Evolutionary conservation across 2,329 filamentous ascomycete genomes (phyloP).

Genomic region (Venturia asperata): DNA sequence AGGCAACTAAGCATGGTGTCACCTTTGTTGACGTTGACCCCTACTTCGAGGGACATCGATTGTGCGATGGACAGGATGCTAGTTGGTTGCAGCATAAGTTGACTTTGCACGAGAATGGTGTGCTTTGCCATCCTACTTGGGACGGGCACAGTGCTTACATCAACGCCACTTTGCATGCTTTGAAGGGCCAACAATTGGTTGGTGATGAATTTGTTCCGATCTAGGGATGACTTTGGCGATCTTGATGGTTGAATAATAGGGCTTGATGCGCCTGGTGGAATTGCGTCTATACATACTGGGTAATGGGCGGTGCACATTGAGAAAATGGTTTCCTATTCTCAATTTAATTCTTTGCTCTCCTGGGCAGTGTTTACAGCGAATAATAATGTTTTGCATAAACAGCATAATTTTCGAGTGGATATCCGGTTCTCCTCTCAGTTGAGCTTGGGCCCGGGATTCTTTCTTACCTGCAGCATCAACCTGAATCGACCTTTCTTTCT

Average conservation of each 20-base stretch:
- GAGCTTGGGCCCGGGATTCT: too few species aligned
- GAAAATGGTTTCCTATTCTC: not conserved
- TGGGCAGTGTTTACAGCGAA: not conserved
- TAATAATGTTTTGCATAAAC: too few species aligned
- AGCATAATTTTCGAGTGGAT: too few species aligned
- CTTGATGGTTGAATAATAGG: not conserved
- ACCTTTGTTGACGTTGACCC: constrained; percentile 8
- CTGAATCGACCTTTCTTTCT: too few species aligned
- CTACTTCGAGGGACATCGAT: constrained; percentile 11
- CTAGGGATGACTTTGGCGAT: not conserved
- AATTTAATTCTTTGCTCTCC: not conserved
- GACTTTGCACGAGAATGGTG: not conserved
- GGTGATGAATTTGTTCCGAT: not conserved
- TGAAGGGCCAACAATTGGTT: not conserved
- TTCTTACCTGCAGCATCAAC: too few species aligned
- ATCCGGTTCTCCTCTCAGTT: too few species aligned
- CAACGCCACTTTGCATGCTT: constrained; percentile 12
- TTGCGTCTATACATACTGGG: not conserved
- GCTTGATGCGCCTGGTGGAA: not conserved
- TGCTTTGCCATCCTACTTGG: constrained; percentile 15
- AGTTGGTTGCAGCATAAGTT: constrained; percentile 12
- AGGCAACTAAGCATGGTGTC: constrained; percentile 1
- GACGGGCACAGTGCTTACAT: constrained; percentile 15
- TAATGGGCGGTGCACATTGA: not conserved
- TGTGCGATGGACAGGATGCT: constrained; percentile 13